Conservation (phyloP, 192 early-diverging fungal species). For the Jimgerdemannia flammicorona region DNA sequence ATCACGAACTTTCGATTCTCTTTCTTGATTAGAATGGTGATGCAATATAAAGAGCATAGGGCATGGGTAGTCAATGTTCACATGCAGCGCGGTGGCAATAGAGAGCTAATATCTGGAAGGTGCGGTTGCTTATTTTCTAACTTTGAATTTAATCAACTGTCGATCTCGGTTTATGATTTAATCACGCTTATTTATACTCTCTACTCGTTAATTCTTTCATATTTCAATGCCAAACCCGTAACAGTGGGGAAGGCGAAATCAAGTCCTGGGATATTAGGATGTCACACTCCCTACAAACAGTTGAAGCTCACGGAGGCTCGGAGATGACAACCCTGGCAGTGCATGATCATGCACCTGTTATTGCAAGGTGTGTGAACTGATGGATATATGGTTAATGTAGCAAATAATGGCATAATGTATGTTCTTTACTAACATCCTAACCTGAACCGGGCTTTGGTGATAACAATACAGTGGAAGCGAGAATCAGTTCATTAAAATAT, state of each 20-base stretch:
- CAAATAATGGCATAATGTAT: conserved; percentile 13
- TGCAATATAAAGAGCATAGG: conserved; percentile 58
- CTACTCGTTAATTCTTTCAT: neutral
- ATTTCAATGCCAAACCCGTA: neutral
- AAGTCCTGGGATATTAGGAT: conserved; percentile 61
- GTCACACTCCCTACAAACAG: conserved; percentile 34
- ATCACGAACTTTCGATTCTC: neutral
- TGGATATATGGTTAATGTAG: conserved; percentile 24
- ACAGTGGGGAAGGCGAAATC: conserved; percentile 45
- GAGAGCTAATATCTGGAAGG: conserved; percentile 65
- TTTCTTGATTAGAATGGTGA: conserved; percentile 40
- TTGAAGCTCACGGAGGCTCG: conserved; percentile 33
- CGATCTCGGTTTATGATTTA: too few relatives aligned
- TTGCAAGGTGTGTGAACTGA: conserved; percentile 47
- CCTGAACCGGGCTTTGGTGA: neutral
- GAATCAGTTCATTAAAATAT: conserved; percentile 51
- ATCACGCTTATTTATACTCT: neutral
- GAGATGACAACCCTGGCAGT: conserved; percentile 55
- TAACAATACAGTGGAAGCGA: conserved; percentile 23
- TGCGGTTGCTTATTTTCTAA: conserved; percentile 11
- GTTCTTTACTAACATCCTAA: neutral
- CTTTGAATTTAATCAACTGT: too few relatives aligned
- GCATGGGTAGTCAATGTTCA: conserved; percentile 54
- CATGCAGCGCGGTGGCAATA: conserved; percentile 45
- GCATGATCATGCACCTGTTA: conserved; percentile 55